These are phyloP conservation scores for Neocatenulostroma microsporum DNA, from an alignment of 2,329 filamentous ascomycete species.

Conservation along the genomic window DNA sequence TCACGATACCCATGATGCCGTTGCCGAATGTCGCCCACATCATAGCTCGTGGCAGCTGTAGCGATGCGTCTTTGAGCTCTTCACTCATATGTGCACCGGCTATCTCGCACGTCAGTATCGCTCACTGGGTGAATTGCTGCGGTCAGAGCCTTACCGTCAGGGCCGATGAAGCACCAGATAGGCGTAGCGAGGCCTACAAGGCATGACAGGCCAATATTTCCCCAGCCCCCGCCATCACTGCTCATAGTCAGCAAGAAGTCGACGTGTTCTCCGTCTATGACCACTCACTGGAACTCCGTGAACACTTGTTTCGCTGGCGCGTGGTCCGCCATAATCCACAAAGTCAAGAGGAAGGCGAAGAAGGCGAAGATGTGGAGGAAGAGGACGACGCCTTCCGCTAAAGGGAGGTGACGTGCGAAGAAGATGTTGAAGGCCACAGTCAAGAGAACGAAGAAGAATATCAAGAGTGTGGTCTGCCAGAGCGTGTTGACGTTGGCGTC, in stretches of 20 bases:
- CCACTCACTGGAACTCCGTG: conserved; percentile 28
- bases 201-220: conserved; percentile 32
- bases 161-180: conserved; percentile 29
- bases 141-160: conserved; percentile 22
- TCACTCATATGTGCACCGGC: conserved; percentile 31
- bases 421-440: conserved; percentile 31
- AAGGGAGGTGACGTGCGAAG: conserved; percentile 27
- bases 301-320: conserved; percentile 26
- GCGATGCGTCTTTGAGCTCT: conserved; percentile 32
- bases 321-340: conserved; percentile 28
- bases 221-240: conserved; percentile 35
- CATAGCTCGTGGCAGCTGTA: conserved; percentile 38
- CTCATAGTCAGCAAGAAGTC: conserved; percentile 4
- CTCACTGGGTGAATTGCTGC: no score
- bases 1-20: conserved; percentile 27
- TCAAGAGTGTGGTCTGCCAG: conserved; percentile 27
- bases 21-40: conserved; percentile 35
- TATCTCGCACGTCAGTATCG: background rate
- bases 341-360: conserved; percentile 35
- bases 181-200: conserved; percentile 38
- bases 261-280: background rate
- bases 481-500: conserved; percentile 17
- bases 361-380: conserved; percentile 40
- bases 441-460: conserved; percentile 25
- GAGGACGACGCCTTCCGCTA: conserved; percentile 29